These are phyloP conservation scores for Leptographium lundbergii DNA, from an alignment of 2,329 filamentous ascomycete genomes.

Conservation along the genomic window DNA sequence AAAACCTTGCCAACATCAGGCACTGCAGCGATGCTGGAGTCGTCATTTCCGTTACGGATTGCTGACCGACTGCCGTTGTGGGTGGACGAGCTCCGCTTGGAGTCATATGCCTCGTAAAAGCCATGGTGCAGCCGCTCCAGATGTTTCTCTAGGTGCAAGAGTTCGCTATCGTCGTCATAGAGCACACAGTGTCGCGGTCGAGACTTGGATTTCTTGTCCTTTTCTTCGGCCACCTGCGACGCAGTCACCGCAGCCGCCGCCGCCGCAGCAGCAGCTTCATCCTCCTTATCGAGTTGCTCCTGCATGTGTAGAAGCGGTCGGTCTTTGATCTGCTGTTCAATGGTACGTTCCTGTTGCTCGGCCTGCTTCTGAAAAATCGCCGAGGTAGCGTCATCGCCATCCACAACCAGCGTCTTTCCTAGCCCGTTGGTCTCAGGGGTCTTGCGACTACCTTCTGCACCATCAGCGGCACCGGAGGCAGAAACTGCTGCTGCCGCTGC, in stretches of 20 bases:
- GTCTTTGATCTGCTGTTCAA: conserved; percentile 82
- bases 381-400: conserved; percentile 54
- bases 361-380: conserved; percentile 60
- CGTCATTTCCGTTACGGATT: conserved; percentile 20
- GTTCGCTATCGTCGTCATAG: conserved; percentile 76
- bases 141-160: conserved; percentile 63
- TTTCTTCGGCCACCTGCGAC: conserved; percentile 6
- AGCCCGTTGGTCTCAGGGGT: conserved; percentile 4
- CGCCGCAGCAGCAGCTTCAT: conserved; percentile 46
- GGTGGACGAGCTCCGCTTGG: conserved; percentile 23
- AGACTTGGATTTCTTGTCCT: conserved; percentile 11
- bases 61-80: conserved; percentile 17
- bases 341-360: conserved; percentile 72
- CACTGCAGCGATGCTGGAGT: conserved; percentile 22
- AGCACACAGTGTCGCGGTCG: conserved; percentile 59
- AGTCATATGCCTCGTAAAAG: conserved; percentile 77
- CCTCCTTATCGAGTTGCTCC: conserved; percentile 76
- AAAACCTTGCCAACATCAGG: conserved; percentile 84
- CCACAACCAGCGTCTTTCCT: conserved; percentile 38
- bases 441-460: background rate
- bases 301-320: conserved; percentile 86
- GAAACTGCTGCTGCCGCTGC: background rate
- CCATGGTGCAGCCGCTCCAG: conserved; percentile 61
- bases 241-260: conserved; percentile 13
- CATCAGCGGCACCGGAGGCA: background rate